Evolutionary conservation across 2,329 filamentous ascomycete species (phyloP).

Genomic region (Pseudocercospora crystallina): DNA sequence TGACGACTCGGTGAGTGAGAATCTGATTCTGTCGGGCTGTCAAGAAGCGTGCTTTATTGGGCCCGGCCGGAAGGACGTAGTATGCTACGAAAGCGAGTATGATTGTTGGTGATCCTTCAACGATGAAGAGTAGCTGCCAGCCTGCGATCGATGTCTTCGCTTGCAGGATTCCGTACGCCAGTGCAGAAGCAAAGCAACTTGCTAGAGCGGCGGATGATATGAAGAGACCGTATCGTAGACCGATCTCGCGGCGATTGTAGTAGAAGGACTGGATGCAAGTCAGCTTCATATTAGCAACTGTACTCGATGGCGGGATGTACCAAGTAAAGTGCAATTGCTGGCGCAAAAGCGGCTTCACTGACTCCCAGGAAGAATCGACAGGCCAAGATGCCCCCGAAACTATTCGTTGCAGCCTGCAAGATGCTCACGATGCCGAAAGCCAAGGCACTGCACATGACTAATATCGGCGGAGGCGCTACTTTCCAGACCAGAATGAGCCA

Average conservation of each 20-base stretch:
- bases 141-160: constrained; percentile 56
- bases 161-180: constrained; percentile 63
- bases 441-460: constrained; percentile 8
- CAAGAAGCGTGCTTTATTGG: constrained; percentile 46
- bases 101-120: constrained; percentile 63
- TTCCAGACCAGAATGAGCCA: constrained; percentile 8
- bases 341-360: constrained; percentile 4
- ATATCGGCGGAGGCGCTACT: constrained; percentile 1
- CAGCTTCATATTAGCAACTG: background rate
- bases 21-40: constrained; percentile 44
- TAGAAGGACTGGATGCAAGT: constrained; percentile 1
- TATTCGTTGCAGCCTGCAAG: constrained; percentile 9
- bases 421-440: constrained; percentile 14
- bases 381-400: constrained; percentile 4
- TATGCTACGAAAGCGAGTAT: constrained; percentile 55
- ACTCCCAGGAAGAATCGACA: constrained; percentile 7
- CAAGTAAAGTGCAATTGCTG: constrained; percentile 2
- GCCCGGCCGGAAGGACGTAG: constrained; percentile 44
- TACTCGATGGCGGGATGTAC: background rate
- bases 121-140: constrained; percentile 62
- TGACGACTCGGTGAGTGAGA: background rate
- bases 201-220: background rate
- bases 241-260: constrained; percentile 7
- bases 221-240: constrained; percentile 1
- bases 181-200: constrained; percentile 45